Conservation (phyloP, 2,329 filamentous ascomycete genomes). For the Falciphora oryzae region DNA sequence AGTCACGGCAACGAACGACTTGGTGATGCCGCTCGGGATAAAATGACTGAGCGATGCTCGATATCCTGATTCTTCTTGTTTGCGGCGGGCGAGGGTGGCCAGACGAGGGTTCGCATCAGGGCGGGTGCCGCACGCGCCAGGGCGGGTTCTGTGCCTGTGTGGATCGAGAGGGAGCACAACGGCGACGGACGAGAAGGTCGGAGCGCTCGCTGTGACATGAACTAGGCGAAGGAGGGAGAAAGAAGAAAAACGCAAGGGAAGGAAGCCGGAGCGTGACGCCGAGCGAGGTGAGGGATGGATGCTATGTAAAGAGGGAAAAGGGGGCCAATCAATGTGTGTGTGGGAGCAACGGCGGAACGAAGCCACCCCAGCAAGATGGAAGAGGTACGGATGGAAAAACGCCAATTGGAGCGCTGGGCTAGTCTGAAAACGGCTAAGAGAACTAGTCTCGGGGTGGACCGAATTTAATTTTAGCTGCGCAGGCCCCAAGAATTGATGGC, state of each 20-base stretch:
- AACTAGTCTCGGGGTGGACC: too few relatives aligned
- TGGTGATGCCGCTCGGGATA: conserved; percentile 1
- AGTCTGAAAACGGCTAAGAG: neutral
- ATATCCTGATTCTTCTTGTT: conserved; percentile 8
- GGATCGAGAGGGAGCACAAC: neutral
- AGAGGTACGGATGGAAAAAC: neutral
- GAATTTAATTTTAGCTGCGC: too few relatives aligned
- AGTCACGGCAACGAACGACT: conserved; percentile 8
- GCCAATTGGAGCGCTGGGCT: neutral
- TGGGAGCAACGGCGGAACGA: too few relatives aligned
- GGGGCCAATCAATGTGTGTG: neutral
- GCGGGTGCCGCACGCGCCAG: neutral
- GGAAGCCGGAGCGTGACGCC: neutral
- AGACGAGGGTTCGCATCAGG: neutral
- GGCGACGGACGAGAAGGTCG: neutral
- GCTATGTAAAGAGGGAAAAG: neutral
- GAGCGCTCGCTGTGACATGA: neutral
- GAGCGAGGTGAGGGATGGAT: neutral
- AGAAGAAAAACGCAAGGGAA: neutral
- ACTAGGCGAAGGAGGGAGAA: neutral
- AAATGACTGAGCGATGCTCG: conserved; percentile 4
- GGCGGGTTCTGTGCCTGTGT: neutral
- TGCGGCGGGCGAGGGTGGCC: conserved; percentile 3
- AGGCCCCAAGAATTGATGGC: too few relatives aligned
- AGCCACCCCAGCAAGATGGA: neutral